phyloP scores from a whole-genome alignment of 176 grass and related monocot species.

The Oryza brachyantha region DNA sequence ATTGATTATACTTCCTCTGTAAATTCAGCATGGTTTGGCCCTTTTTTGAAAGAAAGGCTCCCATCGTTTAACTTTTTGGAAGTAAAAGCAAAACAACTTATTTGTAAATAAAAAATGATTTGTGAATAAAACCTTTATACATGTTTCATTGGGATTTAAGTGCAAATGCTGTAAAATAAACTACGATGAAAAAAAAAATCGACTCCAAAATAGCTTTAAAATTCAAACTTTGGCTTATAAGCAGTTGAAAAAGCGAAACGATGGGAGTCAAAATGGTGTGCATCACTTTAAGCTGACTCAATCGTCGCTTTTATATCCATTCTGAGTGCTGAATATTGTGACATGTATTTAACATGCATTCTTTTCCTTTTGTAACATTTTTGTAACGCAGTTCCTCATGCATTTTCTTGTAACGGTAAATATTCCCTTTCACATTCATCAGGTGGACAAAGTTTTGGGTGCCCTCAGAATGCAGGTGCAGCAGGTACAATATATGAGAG shows the following conservation, averaged over 20 bases:
- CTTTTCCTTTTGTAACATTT: not conserved
- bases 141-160: too few species aligned
- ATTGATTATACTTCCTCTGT: not conserved
- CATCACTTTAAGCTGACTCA: not conserved
- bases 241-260: too few species aligned
- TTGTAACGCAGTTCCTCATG: not conserved
- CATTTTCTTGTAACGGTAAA: slow-evolving; percentile 7
- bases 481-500: slow-evolving; percentile 93
- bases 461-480: slow-evolving; percentile 82
- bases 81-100: too few species aligned
- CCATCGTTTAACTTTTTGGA: too few species aligned
- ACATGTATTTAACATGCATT: not conserved
- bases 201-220: too few species aligned
- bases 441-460: slow-evolving; percentile 92
- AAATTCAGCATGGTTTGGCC: not conserved
- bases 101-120: too few species aligned
- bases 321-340: slow-evolving; percentile 10
- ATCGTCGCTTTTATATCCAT: slow-evolving; percentile 7
- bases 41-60: too few species aligned
- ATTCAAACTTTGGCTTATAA: too few species aligned
- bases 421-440: slow-evolving; percentile 15
- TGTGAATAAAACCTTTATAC: too few species aligned
- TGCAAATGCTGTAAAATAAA: too few species aligned
- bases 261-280: too few species aligned
- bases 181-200: too few species aligned